Evolutionary conservation across 805 yeast species (phyloP).

Genomic region (Saturnispora sanitii): DNA sequence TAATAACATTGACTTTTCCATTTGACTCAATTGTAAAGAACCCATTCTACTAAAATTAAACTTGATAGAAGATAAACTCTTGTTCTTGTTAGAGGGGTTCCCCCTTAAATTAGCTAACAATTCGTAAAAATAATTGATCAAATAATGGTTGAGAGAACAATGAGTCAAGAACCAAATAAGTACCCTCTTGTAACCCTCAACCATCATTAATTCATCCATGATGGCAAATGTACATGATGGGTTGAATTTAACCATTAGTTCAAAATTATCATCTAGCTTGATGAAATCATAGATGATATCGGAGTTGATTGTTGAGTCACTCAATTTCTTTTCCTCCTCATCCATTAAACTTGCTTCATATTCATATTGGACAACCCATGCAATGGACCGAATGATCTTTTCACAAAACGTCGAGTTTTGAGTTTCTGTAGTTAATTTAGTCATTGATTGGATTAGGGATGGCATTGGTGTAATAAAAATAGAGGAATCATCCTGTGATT

Average conservation of each 20-base stretch:
- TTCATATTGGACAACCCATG: constrained; percentile 36
- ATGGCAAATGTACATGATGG: constrained; percentile 44
- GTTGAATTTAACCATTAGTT: constrained; percentile 38
- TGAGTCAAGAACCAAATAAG: constrained; percentile 63
- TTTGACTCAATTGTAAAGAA: constrained; percentile 38
- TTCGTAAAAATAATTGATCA: constrained; percentile 57
- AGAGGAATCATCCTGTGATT: constrained; percentile 16
- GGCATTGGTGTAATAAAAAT: constrained; percentile 23
- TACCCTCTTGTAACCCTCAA: constrained; percentile 50
- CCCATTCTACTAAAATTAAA: constrained; percentile 50
- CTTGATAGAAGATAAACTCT: constrained; percentile 11
- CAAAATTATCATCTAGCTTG: constrained; percentile 38
- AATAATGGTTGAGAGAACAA: constrained; percentile 41
- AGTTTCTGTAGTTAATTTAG: constrained; percentile 21
- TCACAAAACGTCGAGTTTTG: constrained; percentile 27
- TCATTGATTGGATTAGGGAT: constrained; percentile 19
- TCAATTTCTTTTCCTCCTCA: constrained; percentile 15
- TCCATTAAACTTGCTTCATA: constrained; percentile 19
- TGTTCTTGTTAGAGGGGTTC: constrained; percentile 11
- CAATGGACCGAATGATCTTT: constrained; percentile 37
- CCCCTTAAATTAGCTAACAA: constrained; percentile 52
- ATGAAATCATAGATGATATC: constrained; percentile 42
- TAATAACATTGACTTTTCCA: constrained; percentile 56
- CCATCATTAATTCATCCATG: constrained; percentile 65
- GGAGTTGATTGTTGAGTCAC: constrained; percentile 32